Percentiles rank a stretch among this genome's conserved stretches.
Evolutionary conservation across 139 green algal genomes (phyloP).

Genomic region (Micromonas pusilla): DNA sequence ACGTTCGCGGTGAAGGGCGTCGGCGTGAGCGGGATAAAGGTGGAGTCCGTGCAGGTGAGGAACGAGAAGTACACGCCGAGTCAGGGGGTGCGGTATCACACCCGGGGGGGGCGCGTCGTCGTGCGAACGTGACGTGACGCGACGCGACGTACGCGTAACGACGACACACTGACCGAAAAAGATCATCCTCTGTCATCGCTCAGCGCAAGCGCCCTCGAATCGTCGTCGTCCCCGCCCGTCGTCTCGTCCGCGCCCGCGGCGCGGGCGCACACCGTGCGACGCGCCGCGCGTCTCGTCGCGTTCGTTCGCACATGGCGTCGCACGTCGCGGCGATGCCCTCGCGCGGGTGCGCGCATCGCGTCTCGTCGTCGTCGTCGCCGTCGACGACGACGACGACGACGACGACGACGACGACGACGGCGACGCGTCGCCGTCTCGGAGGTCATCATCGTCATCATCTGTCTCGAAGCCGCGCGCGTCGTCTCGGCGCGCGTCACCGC

Average conservation of each 20-base stretch:
- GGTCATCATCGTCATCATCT: no score
- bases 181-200: no score
- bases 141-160: background rate
- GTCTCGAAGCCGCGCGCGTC: no score
- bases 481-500: no score
- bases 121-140: background rate
- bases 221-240: background rate
- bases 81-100: conserved; percentile 21
- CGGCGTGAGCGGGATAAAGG: conserved; percentile 3
- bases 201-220: background rate
- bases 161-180: background rate
- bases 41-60: conserved; percentile 4
- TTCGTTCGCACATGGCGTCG: background rate
- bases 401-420: background rate
- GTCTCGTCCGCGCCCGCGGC: no score
- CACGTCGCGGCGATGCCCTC: background rate
- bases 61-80: conserved; percentile 28
- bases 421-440: no score
- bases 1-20: background rate
- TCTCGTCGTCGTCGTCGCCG: background rate
- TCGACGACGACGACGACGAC: background rate
- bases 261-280: no score
- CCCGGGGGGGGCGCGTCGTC: background rate
- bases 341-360: background rate
- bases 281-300: no score